These are phyloP conservation scores for Juncus effusus DNA, from an alignment of 176 grass and related monocot species.

Conservation along the genomic window DNA sequence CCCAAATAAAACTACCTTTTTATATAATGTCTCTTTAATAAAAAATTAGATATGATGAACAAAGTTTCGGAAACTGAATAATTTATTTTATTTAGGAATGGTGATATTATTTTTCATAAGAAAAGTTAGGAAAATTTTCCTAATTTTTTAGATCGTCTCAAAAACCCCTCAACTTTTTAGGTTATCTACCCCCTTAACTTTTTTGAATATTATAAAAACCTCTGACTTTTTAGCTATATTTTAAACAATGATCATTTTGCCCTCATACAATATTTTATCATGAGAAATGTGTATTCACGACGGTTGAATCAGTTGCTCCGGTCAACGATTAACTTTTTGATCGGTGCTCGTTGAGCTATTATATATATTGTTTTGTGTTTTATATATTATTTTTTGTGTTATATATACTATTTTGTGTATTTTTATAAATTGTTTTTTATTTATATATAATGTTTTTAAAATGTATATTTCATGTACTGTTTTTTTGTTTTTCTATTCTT, in stretches of 20 bases:
- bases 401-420: neutral
- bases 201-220: neutral
- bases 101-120: too few relatives aligned
- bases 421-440: neutral
- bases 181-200: too few relatives aligned
- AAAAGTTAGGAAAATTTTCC: too few relatives aligned
- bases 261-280: neutral
- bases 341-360: neutral
- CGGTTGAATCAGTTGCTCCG: neutral
- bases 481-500: neutral
- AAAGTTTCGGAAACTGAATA: too few relatives aligned
- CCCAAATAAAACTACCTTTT: too few relatives aligned
- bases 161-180: neutral
- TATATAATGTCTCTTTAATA: too few relatives aligned
- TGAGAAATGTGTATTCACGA: neutral
- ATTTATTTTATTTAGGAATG: too few relatives aligned
- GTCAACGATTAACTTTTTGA: neutral
- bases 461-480: neutral
- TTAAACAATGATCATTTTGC: neutral
- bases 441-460: neutral
- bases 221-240: neutral
- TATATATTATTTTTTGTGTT: too few relatives aligned
- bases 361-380: slow-evolving; percentile 3
- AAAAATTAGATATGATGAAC: too few relatives aligned
- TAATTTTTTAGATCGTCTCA: neutral